Evolutionary conservation across 768 basidiomycete species (phyloP).

Genomic region (Boletus patriciae): DNA sequence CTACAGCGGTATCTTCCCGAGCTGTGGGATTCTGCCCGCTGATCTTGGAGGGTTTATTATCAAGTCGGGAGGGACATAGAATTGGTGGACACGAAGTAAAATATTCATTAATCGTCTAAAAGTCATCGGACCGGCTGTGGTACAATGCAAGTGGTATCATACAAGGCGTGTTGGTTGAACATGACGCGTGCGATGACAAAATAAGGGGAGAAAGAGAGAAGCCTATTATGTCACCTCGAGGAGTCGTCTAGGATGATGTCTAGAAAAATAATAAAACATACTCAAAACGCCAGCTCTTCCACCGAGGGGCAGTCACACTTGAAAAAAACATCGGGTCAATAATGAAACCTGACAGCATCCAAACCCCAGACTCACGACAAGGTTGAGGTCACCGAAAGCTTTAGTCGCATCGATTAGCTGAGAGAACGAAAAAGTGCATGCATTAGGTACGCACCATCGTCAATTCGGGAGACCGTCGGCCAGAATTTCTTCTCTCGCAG

Average conservation of each 20-base stretch:
- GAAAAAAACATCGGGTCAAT: constrained; percentile 10
- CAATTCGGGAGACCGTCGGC: constrained; percentile 89
- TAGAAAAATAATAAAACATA: constrained; percentile 17
- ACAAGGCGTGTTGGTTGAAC: constrained; percentile 65
- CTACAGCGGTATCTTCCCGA: constrained; percentile 43
- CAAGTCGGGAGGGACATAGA: too few species aligned
- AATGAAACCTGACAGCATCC: background rate
- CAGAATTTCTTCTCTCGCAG: constrained; percentile 92
- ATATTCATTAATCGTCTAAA: too few species aligned
- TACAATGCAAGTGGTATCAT: constrained; percentile 31
- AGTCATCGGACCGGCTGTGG: constrained; percentile 6
- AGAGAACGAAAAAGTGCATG: background rate
- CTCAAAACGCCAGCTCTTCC: constrained; percentile 61
- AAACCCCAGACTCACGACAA: constrained; percentile 61
- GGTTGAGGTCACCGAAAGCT: constrained; percentile 93
- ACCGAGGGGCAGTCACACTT: constrained; percentile 88
- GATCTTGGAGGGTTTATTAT: constrained; percentile 21
- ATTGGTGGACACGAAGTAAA: too few species aligned
- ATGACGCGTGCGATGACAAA: constrained; percentile 39
- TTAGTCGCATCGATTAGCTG: constrained; percentile 10
- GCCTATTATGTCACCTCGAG: constrained; percentile 34
- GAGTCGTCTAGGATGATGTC: constrained; percentile 24
- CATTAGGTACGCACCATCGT: constrained; percentile 70
- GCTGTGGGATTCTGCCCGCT: constrained; percentile 33
- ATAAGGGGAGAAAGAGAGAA: constrained; percentile 57